Evolutionary conservation across 805 yeast species (phyloP), one percentile per base, ranked within the genome.

Genomic region (Candida ovalis): DNA sequence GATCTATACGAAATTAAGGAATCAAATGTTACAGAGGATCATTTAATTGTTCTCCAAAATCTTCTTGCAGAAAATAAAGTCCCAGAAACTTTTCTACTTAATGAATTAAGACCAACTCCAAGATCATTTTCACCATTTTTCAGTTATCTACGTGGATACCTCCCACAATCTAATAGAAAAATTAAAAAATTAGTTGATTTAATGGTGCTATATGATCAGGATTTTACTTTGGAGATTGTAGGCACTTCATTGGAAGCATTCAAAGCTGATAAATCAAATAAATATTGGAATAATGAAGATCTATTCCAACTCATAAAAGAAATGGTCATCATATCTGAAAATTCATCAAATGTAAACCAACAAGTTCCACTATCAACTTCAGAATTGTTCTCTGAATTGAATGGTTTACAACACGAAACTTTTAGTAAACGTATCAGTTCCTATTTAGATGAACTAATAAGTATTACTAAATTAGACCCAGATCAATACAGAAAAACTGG

Each of bases 71-170:
- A 25, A 8, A 41, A 30, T 18, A 22, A 19, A 7, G 12, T 33
- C 19, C 54, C 52, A 1, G 46, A 44, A n/a, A 43, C 45, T 2
- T 44, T 19, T 22, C 18, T 42, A 13, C 42, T 46, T 3, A n/a
- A 33, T 6, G 19, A 17, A 3, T 21, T 46, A 17, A 40, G 27
- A 18, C 49, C 49, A 4, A 32, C 23, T 1, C 10, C 42, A 8
- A 28, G 15, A 21, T 18, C 27, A 7, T 46, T 51, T 19, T 17
- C 28, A 8, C 40, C 44, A 3, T 51, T 51, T 37, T 46, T 51
- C 23, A 18, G 17, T 6, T 46, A 49, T 23, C 35, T 51, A 12
- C 9, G 24, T 3, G 25, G 17, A 8, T 8, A 22, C 5, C 23
- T 46, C 17, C 24, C 46, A 1, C 27, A 39, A 15, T 45, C 52